Evolutionary conservation across 768 basidiomycete species (phyloP).

Genomic region (Termitomyces sp.): DNA sequence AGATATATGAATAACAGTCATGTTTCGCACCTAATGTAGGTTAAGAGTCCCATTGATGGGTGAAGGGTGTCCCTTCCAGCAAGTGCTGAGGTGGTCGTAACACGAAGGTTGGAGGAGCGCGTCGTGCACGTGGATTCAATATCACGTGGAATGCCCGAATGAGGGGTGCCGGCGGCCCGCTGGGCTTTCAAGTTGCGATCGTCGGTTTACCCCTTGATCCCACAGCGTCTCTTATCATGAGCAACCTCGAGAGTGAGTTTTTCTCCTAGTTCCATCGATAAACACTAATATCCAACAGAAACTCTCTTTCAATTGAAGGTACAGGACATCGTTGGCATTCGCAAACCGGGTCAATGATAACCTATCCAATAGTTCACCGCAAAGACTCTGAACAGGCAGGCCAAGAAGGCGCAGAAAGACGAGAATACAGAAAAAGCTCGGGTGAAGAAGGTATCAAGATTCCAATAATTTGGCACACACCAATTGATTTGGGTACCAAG

Average conservation of each 20-base stretch:
- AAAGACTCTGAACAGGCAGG: conserved; percentile 90
- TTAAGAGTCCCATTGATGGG: conserved; percentile 48
- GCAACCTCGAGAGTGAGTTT: conserved; percentile 84
- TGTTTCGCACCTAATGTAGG: conserved; percentile 54
- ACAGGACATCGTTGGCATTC: conserved; percentile 10
- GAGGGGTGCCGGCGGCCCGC: neutral
- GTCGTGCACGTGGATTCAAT: conserved; percentile 9
- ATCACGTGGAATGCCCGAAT: conserved; percentile 17
- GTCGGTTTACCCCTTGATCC: neutral
- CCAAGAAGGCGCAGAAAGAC: conserved; percentile 97
- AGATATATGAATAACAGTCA: neutral
- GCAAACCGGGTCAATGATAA: neutral
- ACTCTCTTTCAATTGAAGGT: conserved; percentile 99
- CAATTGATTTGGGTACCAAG: conserved; percentile 37
- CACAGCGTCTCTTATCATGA: conserved; percentile 44
- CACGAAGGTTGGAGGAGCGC: conserved; percentile 1
- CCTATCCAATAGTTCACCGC: conserved; percentile 81
- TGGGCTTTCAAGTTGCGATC: conserved; percentile 1
- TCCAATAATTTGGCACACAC: neutral
- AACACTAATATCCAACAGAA: conserved; percentile 54
- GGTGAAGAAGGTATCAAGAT: conserved; percentile 77
- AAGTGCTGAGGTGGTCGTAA: conserved; percentile 6
- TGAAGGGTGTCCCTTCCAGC: conserved; percentile 10
- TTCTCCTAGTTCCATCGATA: neutral
- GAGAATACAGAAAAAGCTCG: conserved; percentile 85